A percentile compares a stretch with the other conserved stretches of the same genome.
phyloP scores from a whole-genome alignment of 1,139 yeast species.

The Blastobotrys illinoisensis region DNA sequence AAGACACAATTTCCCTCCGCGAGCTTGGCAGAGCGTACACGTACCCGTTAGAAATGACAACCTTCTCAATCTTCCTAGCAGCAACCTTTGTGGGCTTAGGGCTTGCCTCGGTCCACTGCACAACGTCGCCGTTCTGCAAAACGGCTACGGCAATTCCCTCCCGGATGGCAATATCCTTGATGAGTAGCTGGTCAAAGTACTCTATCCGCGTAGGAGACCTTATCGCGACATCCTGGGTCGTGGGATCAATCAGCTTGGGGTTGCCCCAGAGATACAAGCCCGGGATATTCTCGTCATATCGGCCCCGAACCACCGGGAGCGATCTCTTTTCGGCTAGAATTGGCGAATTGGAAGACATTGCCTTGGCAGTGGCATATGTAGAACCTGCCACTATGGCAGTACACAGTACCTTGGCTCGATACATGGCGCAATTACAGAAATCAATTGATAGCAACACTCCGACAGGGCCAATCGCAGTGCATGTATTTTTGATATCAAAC shows the following conservation, averaged over 20 bases:
- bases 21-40: constrained; percentile 50
- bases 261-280: constrained; percentile 52
- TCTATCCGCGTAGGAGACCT: constrained; percentile 56
- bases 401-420: neutral
- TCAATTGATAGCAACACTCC: neutral
- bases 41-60: constrained; percentile 45
- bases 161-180: constrained; percentile 54
- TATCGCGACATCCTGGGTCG: constrained; percentile 32
- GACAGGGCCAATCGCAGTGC: neutral
- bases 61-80: constrained; percentile 41
- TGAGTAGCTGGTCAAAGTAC: constrained; percentile 55
- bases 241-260: constrained; percentile 39
- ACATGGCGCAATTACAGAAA: neutral
- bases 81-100: constrained; percentile 34
- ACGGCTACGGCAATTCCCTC: constrained; percentile 57
- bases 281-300: constrained; percentile 28
- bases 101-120: constrained; percentile 45
- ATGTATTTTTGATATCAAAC: neutral
- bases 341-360: neutral
- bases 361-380: neutral
- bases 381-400: neutral
- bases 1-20: neutral
- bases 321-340: neutral
- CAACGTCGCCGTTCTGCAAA: constrained; percentile 65
- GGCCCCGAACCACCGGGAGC: neutral